phyloP scores from a whole-genome alignment of 768 basidiomycete species.

The Solioccasus polychromus region DNA sequence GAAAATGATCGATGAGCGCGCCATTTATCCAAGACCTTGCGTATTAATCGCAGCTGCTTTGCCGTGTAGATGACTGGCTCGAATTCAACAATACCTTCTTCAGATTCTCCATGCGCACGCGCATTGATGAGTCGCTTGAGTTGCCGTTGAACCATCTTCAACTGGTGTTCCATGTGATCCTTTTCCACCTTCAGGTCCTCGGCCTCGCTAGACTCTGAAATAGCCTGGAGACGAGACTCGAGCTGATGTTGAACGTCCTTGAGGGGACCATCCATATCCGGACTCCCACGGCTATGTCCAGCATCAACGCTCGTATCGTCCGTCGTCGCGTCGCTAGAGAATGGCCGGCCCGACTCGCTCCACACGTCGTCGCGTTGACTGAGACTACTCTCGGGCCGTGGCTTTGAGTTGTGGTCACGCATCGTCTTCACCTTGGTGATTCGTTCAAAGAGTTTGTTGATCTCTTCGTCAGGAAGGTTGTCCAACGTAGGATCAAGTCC shows the following conservation, averaged over 20 bases:
- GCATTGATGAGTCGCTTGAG: conserved; percentile 81
- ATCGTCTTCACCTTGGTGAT: conserved; percentile 89
- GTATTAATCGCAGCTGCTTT: conserved; percentile 75
- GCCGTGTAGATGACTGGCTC: conserved; percentile 85
- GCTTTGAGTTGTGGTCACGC: conserved; percentile 74
- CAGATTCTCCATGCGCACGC: conserved; percentile 72
- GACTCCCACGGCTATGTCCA: conserved; percentile 53
- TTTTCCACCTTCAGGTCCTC: conserved; percentile 89
- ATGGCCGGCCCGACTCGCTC: conserved; percentile 83
- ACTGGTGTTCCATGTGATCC: conserved; percentile 89
- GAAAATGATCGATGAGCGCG: conserved; percentile 79
- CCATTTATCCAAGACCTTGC: conserved; percentile 85
- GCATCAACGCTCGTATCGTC: conserved; percentile 87
- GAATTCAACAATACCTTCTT: conserved; percentile 56
- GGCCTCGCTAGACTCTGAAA: conserved; percentile 68
- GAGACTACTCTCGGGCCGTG: conserved; percentile 87
- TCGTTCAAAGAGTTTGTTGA: conserved; percentile 92
- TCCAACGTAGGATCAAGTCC: conserved; percentile 89
- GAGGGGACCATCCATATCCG: conserved; percentile 61
- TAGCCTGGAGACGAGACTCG: conserved; percentile 61
- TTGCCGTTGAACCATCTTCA: conserved; percentile 74
- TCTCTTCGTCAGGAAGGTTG: conserved; percentile 89
- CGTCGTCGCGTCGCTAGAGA: conserved; percentile 74
- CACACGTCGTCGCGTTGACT: conserved; percentile 85
- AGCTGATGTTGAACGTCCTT: conserved; percentile 74